Evolutionary conservation across 306 rosid species (phyloP), one percentile per base, ranked within the genome.

Genomic region (Macrotyloma uniflorum): DNA sequence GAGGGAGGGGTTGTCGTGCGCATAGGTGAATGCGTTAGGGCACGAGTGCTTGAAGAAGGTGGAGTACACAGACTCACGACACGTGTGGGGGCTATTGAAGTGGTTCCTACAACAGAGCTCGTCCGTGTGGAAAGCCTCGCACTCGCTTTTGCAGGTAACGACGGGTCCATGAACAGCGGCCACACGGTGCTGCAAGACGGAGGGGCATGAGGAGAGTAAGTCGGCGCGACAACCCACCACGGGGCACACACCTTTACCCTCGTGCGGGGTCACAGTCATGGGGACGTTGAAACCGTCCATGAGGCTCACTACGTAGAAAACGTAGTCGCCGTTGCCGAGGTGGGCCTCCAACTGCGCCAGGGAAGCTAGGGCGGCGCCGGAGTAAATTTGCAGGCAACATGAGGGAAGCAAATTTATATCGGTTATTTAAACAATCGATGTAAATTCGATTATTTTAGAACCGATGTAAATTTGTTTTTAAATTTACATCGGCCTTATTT

Each of bases 91-190:
- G 55, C 57, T 93, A 9, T 93, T 95, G 54, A 66, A 95, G 10
- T 89, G 91, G 59, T 90, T 89, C 75, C 91, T 69, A 16, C 99
- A 95, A 50, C 99, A 95, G 0, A 91, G 40, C 72, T 86, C 90
- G 77, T 95, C 99, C 0, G 80, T 75, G 2, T 84, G 66, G 4
- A 88, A 86, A 1, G 99, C 99, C 62, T 93, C 94, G 54, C 99
- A 95, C 10, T 90, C 99, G 46, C 99, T 93, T 90, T 95, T 95
- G 47, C 99, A 95, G 1, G 83, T 98, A 1, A 95, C 88, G 0
- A 95, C 97, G 0, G 72, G 82, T 0, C 90, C 93, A 6, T 86
- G 83, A 23, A 53, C 86, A 5, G 42, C 28, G 0, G 85, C 88
- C 0, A 85, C 74, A 28, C 86, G 90, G 58, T 91, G 81, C 62